Evolutionary conservation across 1,284 basidiomycete genomes (phyloP).

Genomic region (Pyrrhoderma lamaoense): DNA sequence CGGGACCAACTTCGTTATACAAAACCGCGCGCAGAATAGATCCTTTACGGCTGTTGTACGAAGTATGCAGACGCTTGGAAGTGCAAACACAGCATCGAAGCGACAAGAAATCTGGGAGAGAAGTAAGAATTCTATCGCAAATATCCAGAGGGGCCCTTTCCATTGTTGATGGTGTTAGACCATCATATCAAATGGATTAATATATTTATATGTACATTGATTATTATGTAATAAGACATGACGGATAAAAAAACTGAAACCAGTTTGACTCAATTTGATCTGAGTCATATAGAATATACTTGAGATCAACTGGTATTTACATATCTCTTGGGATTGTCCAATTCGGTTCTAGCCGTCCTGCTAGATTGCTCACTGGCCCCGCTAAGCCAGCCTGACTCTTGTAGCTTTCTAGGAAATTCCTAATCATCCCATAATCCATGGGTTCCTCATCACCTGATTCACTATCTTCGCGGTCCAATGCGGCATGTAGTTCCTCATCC

Average conservation of each 20-base stretch:
- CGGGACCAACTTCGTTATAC: conserved; percentile 11
- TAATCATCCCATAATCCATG: conserved; percentile 84
- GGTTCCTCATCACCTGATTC: conserved; percentile 41
- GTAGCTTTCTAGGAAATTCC: conserved; percentile 92
- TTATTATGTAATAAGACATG: too few species aligned
- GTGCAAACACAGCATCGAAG: conserved; percentile 9
- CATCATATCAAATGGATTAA: too few species aligned
- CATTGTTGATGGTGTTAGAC: too few species aligned
- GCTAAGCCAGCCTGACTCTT: conserved; percentile 80
- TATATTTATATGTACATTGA: too few species aligned
- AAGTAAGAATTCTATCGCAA: conserved; percentile 10
- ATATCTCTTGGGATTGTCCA: conserved; percentile 65
- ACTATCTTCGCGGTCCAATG: conserved; percentile 52
- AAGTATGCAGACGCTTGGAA: conserved; percentile 6
- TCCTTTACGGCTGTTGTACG: conserved; percentile 1
- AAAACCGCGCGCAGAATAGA: conserved; percentile 8
- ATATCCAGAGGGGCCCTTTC: conserved; percentile 14
- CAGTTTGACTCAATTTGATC: too few species aligned
- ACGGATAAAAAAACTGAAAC: too few species aligned
- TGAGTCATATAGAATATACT: too few species aligned
- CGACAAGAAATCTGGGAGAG: conserved; percentile 9
- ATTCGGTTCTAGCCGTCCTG: conserved; percentile 69
- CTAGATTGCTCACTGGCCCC: conserved; percentile 85
- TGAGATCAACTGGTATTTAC: neutral
- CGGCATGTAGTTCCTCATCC: conserved; percentile 74